Conservation (phyloP, 176 grass and related monocot genomes). For the Olyra latifolia region DNA sequence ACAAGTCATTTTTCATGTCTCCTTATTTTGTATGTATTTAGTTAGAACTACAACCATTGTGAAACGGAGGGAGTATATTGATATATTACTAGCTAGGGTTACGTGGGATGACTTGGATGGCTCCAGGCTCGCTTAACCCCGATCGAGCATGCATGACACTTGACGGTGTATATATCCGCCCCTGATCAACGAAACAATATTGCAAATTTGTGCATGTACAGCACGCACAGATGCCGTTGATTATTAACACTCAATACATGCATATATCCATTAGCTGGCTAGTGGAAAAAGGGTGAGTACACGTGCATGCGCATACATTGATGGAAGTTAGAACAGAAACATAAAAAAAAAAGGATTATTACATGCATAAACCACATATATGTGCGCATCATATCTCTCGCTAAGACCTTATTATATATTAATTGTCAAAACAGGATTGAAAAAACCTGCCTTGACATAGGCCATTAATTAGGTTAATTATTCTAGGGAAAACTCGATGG, state of each 20-base stretch:
- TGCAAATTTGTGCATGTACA: not conserved
- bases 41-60: too few relatives aligned
- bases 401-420: not conserved
- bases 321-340: not conserved
- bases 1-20: too few relatives aligned
- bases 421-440: not conserved
- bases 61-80: too few relatives aligned
- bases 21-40: too few relatives aligned
- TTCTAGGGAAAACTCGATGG: not conserved
- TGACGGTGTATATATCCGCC: too few relatives aligned
- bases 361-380: not conserved
- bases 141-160: too few relatives aligned
- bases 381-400: not conserved
- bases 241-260: not conserved
- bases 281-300: not conserved
- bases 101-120: too few relatives aligned
- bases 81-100: too few relatives aligned
- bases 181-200: not conserved
- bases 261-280: not conserved
- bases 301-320: not conserved
- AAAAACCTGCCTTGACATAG: constrained; percentile 12
- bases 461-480: not conserved
- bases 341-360: not conserved
- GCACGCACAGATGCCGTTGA: not conserved
- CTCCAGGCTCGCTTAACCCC: too few relatives aligned